Evolutionary conservation across 2,329 filamentous ascomycete species (phyloP).

Genomic region (Colletotrichum eleusines): DNA sequence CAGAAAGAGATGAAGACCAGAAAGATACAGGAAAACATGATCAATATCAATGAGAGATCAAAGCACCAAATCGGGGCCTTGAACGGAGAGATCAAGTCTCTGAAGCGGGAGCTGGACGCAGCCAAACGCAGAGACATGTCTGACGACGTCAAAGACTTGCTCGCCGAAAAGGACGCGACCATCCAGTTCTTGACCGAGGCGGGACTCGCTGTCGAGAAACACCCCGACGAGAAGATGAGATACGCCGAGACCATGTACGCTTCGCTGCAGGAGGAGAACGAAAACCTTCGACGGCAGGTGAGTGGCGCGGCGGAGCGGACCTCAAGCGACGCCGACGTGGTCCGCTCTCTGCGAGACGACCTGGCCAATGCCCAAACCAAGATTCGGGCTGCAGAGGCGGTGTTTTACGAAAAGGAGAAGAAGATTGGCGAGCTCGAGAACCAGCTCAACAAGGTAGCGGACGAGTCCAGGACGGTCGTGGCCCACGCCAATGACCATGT

Average conservation of each 20-base stretch:
- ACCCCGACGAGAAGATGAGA: neutral
- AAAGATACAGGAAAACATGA: neutral
- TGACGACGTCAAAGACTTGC: neutral
- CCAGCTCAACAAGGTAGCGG: neutral
- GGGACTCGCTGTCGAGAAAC: neutral
- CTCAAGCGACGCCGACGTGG: neutral
- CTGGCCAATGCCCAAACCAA: neutral
- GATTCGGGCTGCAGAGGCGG: neutral
- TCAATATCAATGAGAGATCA: neutral
- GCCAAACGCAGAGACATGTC: too few relatives aligned
- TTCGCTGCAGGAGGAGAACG: neutral
- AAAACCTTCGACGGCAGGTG: neutral
- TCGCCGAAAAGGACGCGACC: neutral
- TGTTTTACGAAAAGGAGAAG: neutral
- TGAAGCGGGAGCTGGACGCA: neutral
- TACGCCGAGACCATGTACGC: slow-evolving; percentile 1
- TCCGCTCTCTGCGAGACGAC: neutral
- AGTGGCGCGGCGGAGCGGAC: neutral
- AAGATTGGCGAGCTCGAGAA: neutral
- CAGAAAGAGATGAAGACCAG: neutral
- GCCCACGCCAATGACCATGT: neutral
- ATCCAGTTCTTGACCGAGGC: neutral
- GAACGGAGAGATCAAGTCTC: neutral
- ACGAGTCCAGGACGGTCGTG: neutral
- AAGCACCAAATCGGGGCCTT: neutral